Percentiles rank a stretch among this genome's conserved stretches.
Conservation (phyloP, 2,329 filamentous ascomycete species). For the Ophidiomyces ophidiicola region DNA sequence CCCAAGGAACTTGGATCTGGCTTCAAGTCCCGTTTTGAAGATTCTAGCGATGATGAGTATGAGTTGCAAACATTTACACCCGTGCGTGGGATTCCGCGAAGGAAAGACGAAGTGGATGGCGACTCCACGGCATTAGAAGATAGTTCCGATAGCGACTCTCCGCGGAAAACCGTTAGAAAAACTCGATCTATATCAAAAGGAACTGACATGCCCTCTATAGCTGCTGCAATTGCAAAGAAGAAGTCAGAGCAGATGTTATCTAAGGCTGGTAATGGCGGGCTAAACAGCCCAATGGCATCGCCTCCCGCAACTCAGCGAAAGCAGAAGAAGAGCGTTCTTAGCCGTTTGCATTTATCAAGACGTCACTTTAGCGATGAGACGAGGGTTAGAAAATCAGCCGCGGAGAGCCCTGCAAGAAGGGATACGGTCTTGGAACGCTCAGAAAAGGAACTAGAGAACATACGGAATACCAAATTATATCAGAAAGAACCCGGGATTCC, state of each 20-base stretch:
- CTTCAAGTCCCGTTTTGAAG: constrained; percentile 53
- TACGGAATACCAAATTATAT: constrained; percentile 19
- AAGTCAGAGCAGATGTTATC: constrained; percentile 30
- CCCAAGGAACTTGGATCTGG: constrained; percentile 23
- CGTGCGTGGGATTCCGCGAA: constrained; percentile 49
- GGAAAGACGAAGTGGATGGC: constrained; percentile 46
- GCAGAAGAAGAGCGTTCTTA: constrained; percentile 24
- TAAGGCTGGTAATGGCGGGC: constrained; percentile 34
- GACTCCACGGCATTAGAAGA: constrained; percentile 53
- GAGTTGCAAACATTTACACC: constrained; percentile 36
- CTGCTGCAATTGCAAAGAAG: constrained; percentile 6
- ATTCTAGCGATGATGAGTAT: constrained; percentile 62
- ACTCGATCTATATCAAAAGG: constrained; percentile 14
- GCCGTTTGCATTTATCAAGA: constrained; percentile 21
- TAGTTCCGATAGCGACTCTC: constrained; percentile 42
- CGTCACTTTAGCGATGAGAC: constrained; percentile 18
- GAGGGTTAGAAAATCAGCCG: constrained; percentile 44
- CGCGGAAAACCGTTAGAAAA: constrained; percentile 20
- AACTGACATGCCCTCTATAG: constrained; percentile 14
- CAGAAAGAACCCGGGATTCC: neutral
- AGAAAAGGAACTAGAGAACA: constrained; percentile 35
- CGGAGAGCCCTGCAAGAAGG: constrained; percentile 48
- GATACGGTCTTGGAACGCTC: constrained; percentile 53
- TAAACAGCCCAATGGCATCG: constrained; percentile 28
- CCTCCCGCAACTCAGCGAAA: constrained; percentile 18